Base-by-base conservation (phyloP, 768 basidiomycete species). In the Suillus fuscotomentosus region DNA sequence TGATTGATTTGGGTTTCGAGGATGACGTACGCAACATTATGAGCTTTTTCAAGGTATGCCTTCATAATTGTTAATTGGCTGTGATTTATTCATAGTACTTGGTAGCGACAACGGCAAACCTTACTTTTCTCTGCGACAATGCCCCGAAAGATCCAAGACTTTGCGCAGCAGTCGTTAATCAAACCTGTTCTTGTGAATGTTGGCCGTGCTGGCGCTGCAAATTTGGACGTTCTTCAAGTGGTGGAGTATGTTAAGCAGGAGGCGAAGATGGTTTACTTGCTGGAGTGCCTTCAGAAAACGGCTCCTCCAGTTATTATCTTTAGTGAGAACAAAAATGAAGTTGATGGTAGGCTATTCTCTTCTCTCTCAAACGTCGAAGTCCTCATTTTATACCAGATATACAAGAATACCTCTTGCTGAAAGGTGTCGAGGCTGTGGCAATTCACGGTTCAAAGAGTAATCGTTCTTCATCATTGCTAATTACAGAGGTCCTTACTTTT, bases 221-320 rank as follows among this genome's bases (percentile, higher is more conserved):
- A 96, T 76, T 78, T 99, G 75, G 97, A 99, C 72, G 95, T 99
- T 3, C 83, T 99, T 36, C 95, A 95, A 72, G 92, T 98, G 38
- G 94, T 99, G 24, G 97, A 99, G 79, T 99, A 97, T 70, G 97
- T 99, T 70, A 99, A 99, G 78, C 95, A 97, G 74, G 97, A 99
- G 78, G 97, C 97, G 0, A 99, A 99, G 78, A 99, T 99, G 97
- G 96, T 99, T 1, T 99, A 99, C 76, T 84, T 99, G 17, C 82
- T 99, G 55, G 97, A 99, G 76, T 98, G 96, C 75, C 77, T 99
- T 66, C 97, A 99, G 75, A 99, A 99, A 80, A 99, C 97, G 0
- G 90, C 97, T 0, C 97, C 97, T 8, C 97, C 97, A 2, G 95
- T 97, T 57, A 97, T 99, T 77, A 86, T 99, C 63, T 99, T 99